phyloP scores from a whole-genome alignment of 2,329 filamentous ascomycete species.

The Paraphaeosphaeria minitans region DNA sequence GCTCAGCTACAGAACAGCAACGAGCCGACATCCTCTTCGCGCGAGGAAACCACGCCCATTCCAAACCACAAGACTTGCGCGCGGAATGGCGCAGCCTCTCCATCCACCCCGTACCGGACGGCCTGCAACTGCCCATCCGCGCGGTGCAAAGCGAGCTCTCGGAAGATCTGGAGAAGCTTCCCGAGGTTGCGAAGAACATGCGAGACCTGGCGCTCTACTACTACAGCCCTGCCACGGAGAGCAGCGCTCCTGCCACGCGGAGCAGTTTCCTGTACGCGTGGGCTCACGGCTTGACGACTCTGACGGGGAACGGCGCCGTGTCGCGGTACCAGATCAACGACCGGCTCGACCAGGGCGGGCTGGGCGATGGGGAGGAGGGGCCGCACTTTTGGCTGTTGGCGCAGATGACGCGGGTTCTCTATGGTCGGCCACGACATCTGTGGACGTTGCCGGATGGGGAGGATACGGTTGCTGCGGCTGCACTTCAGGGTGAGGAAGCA shows the following conservation, averaged over 20 bases:
- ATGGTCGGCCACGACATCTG: not conserved
- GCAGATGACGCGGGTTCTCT: conserved; percentile 45
- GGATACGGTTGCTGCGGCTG: not conserved
- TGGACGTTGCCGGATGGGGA: not conserved
- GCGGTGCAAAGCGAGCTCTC: conserved; percentile 57
- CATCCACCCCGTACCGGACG: conserved; percentile 57
- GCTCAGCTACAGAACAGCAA: conserved; percentile 50
- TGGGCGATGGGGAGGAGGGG: conserved; percentile 59
- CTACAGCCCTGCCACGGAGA: conserved; percentile 31
- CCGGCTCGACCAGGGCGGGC: conserved; percentile 57
- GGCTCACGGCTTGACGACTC: conserved; percentile 65
- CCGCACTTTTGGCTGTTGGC: conserved; percentile 69
- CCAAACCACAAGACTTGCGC: conserved; percentile 21
- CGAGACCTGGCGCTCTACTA: not conserved
- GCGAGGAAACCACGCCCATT: conserved; percentile 36
- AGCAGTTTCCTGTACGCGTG: conserved; percentile 77
- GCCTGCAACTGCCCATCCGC: conserved; percentile 65
- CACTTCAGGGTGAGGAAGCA: not conserved
- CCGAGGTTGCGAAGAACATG: conserved; percentile 51
- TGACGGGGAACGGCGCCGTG: conserved; percentile 73
- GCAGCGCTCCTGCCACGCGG: conserved; percentile 65
- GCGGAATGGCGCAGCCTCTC: conserved; percentile 50
- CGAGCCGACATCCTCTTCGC: conserved; percentile 65
- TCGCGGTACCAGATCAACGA: conserved; percentile 57
- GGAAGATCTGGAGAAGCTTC: conserved; percentile 46